These are phyloP conservation scores for Talaromyces trachyspermus DNA, from an alignment of 495 filamentous ascomycete species.

Conservation along the genomic window DNA sequence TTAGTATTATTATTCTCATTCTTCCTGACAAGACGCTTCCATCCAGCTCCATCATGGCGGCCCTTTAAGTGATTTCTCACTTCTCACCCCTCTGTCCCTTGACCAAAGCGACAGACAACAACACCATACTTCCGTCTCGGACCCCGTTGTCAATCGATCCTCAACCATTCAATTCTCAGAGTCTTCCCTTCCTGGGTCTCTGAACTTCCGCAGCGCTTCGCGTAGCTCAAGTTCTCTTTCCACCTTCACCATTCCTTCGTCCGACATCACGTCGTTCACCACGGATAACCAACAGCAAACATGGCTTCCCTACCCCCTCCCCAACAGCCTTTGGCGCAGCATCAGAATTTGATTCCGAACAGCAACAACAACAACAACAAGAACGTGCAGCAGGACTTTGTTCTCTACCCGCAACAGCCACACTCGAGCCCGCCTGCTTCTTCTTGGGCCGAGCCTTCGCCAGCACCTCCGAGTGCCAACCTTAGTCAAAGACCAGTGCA, in stretches of 20 bases:
- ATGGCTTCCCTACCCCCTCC: conserved; percentile 54
- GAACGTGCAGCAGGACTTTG: conserved; percentile 36
- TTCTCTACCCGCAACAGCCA: conserved; percentile 30
- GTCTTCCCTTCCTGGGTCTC: conserved; percentile 43
- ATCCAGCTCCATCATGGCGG: conserved; percentile 38
- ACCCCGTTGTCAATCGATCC: conserved; percentile 24
- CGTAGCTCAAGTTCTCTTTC: conserved; percentile 45
- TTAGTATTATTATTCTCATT: too few relatives aligned
- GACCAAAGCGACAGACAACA: conserved; percentile 43
- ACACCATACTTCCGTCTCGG: conserved; percentile 36
- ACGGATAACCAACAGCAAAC: conserved; percentile 56
- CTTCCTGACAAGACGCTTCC: conserved; percentile 18
- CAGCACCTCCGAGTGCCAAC: conserved; percentile 30
- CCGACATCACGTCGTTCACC: conserved; percentile 54
- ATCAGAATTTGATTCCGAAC: conserved; percentile 25
- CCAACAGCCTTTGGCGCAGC: conserved; percentile 34
- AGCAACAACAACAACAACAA: conserved; percentile 17
- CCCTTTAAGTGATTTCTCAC: conserved; percentile 39
- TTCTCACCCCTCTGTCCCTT: conserved; percentile 31
- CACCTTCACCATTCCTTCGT: conserved; percentile 31
- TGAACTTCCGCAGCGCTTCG: conserved; percentile 49
- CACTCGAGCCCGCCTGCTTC: conserved; percentile 25
- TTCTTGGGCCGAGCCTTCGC: conserved; percentile 28
- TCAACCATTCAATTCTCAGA: conserved; percentile 36
- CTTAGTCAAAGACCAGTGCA: conserved; percentile 19